Base-by-base conservation (phyloP, 108 stramenopile species). In the Stephanodiscus triporus region DNA sequence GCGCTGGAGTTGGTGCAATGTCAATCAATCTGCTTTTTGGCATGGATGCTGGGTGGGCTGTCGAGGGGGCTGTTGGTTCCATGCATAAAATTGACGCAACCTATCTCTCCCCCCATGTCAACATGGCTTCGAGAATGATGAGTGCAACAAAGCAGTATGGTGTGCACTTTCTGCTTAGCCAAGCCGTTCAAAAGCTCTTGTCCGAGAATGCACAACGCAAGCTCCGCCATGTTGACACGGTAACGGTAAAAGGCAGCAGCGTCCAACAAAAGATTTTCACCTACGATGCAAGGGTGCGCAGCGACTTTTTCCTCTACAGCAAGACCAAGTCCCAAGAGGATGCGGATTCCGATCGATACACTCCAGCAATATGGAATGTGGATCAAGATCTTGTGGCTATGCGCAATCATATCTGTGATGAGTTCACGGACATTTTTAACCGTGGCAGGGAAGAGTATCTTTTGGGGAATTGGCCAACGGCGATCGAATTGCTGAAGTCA, bases 1-100 rank as follows among this genome's bases (percentile, higher is more conserved):
- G 88, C 54, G 89, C 83, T 36, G 89, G 91, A 53, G 92, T 91
- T 11, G 84, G 84, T 30, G 85, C 81, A 16, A 92, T 83, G 62
- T 79, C 82, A n/a, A 85, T 95, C 7, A 76, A 88, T 43, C 82
- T 99, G 70, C 85, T 89, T 45, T 95, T 91, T 73, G 98, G 98
- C 4, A 90, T 99, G 89, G 94, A 97, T 84, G 92, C 96, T 37
- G 98, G 98, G 17, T 99, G 98, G 98, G 94, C 94, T 9, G 89
- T 96, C 0, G 97, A 97, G 66, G 97, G 97, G 45, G 97, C 97
- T 4, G 97, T 97, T 19, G 97, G 97, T 4, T 88, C 86, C 45
- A 74, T 84, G 47, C 89, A 91, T 81, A 97, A 97, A 75, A 93
- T 97, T 64, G 97, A 98, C 80, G 97, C 97, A 34, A 98, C 97